phyloP scores from a whole-genome alignment of 768 basidiomycete species.

The Galerina sulciceps region DNA sequence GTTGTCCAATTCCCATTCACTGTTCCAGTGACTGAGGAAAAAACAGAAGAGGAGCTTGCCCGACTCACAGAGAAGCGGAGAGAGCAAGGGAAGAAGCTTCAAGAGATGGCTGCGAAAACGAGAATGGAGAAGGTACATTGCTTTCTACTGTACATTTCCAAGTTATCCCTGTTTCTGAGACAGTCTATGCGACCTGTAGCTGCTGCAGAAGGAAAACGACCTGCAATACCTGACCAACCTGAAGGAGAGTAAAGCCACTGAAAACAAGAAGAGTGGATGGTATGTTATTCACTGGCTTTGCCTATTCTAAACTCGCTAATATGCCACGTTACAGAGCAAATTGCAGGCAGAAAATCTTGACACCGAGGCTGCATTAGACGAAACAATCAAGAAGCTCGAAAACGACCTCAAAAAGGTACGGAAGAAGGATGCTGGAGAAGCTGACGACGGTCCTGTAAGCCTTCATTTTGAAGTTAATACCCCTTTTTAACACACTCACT shows the following conservation, averaged over 20 bases:
- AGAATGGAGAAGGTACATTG: constrained; percentile 78
- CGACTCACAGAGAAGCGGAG: constrained; percentile 76
- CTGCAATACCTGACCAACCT: constrained; percentile 67
- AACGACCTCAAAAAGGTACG: constrained; percentile 72
- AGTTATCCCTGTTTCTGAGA: neutral
- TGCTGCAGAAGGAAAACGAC: constrained; percentile 77
- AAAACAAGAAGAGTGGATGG: constrained; percentile 79
- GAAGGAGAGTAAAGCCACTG: constrained; percentile 60
- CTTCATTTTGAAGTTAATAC: neutral
- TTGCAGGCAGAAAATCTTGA: constrained; percentile 74
- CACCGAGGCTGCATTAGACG: constrained; percentile 78
- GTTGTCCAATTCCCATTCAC: constrained; percentile 90
- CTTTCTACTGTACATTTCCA: neutral
- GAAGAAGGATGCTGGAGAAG: constrained; percentile 73
- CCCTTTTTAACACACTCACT: neutral
- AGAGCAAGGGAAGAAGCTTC: constrained; percentile 87
- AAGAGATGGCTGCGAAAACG: constrained; percentile 88
- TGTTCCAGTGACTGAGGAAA: constrained; percentile 69
- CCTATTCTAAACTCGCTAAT: neutral
- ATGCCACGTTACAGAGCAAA: constrained; percentile 43
- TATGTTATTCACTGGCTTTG: constrained; percentile 32
- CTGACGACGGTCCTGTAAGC: constrained; percentile 66
- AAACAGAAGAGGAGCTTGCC: constrained; percentile 89
- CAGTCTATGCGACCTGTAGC: constrained; percentile 38
- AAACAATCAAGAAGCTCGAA: constrained; percentile 87